Conservation (phyloP, 805 yeast genomes). For the Wickerhamiella bombiphila region DNA sequence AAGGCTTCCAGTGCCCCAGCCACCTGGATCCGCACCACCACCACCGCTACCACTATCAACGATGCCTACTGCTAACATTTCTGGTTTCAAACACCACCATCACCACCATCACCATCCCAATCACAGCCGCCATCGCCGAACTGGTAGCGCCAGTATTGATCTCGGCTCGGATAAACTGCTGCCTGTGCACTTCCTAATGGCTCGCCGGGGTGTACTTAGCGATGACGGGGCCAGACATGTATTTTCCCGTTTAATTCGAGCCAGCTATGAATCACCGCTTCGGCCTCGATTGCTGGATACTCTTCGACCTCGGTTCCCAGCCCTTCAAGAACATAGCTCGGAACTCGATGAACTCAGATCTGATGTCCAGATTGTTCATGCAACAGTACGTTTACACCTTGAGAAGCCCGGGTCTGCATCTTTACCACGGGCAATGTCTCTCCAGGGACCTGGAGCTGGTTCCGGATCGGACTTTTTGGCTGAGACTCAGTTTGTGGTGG, state of each 20-base stretch:
- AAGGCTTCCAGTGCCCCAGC: too few relatives aligned
- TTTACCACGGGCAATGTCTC: not conserved
- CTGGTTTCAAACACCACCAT: too few relatives aligned
- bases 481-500: constrained; percentile 12
- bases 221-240: constrained; percentile 8
- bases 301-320: constrained; percentile 19
- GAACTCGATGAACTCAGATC: constrained; percentile 11
- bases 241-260: constrained; percentile 23
- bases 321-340: too few relatives aligned
- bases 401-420: not conserved
- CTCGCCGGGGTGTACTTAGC: constrained; percentile 10
- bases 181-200: constrained; percentile 19
- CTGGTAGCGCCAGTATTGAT: constrained; percentile 16
- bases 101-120: constrained; percentile 2
- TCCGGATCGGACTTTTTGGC: not conserved
- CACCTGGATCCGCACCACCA: too few relatives aligned
- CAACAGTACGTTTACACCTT: constrained; percentile 19
- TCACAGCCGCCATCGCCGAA: constrained; percentile 15
- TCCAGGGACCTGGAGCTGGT: not conserved
- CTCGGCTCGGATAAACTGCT: constrained; percentile 15
- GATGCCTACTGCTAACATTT: too few relatives aligned
- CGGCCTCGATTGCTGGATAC: constrained; percentile 17
- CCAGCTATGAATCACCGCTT: constrained; percentile 24
- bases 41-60: too few relatives aligned
- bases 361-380: constrained; percentile 21